Conservation (phyloP, 2,329 filamentous ascomycete species). For the Alternaria ethzedia region DNA sequence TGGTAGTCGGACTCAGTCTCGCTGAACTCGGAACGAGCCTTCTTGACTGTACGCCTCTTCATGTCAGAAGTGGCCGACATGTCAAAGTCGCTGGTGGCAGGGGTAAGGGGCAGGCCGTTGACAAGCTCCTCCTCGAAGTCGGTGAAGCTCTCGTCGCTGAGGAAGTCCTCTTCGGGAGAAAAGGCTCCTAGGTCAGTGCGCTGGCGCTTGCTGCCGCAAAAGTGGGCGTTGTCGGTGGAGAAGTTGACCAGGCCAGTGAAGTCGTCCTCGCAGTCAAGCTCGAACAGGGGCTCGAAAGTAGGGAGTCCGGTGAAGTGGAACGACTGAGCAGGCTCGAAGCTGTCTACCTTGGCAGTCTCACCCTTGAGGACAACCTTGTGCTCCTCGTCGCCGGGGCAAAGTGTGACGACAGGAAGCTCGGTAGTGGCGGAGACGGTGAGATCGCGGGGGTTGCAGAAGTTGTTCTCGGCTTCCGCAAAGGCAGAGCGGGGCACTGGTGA, state of each 20-base stretch:
- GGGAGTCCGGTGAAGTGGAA: conserved; percentile 65
- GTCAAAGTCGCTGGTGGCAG: conserved; percentile 60
- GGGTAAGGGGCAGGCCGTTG: conserved; percentile 66
- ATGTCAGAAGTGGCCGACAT: conserved; percentile 30
- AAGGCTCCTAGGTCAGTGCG: conserved; percentile 72
- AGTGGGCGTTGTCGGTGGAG: conserved; percentile 64
- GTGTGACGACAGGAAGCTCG: conserved; percentile 69
- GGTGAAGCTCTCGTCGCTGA: conserved; percentile 77
- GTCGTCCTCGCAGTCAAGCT: conserved; percentile 90
- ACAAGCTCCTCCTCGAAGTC: conserved; percentile 75
- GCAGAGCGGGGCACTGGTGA: conserved; percentile 76
- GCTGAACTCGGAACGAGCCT: conserved; percentile 36
- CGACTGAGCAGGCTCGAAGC: conserved; percentile 42
- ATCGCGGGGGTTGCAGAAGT: conserved; percentile 91
- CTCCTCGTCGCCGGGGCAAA: conserved; percentile 69
- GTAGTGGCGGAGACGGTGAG: conserved; percentile 72
- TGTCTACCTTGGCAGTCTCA: conserved; percentile 47
- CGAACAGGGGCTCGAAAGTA: conserved; percentile 83
- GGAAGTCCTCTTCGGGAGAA: conserved; percentile 72
- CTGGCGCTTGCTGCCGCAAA: conserved; percentile 72
- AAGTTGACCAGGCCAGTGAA: conserved; percentile 79
- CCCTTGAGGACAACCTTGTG: conserved; percentile 59
- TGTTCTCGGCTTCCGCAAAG: conserved; percentile 73
- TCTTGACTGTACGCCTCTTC: conserved; percentile 40
- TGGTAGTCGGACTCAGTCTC: conserved; percentile 47